phyloP scores from a whole-genome alignment of 768 basidiomycete genomes.

The Leccinum subtestaceum region DNA sequence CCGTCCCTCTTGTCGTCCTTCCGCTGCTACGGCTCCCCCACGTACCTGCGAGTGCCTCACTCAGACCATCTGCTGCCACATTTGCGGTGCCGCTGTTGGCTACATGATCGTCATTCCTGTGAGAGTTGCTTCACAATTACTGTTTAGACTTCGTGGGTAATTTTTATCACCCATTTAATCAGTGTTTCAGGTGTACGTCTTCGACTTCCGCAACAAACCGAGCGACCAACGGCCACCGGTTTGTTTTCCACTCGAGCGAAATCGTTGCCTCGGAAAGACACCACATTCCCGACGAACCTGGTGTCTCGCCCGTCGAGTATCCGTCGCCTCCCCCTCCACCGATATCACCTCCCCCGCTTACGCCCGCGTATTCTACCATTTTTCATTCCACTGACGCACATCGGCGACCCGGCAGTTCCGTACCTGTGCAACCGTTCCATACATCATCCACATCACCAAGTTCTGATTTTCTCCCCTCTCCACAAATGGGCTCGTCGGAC shows the following conservation, averaged over 20 bases:
- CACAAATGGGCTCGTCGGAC: slow-evolving; percentile 24
- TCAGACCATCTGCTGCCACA: slow-evolving; percentile 76
- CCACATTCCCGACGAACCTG: slow-evolving; percentile 62
- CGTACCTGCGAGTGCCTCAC: slow-evolving; percentile 86
- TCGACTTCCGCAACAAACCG: slow-evolving; percentile 65
- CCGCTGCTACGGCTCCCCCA: slow-evolving; percentile 28
- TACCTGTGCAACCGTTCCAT: slow-evolving; percentile 20
- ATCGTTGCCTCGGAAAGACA: slow-evolving; percentile 61
- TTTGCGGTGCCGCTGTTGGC: slow-evolving; percentile 70
- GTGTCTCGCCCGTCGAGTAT: slow-evolving; percentile 49
- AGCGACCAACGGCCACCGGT: slow-evolving; percentile 80
- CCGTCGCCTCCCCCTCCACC: slow-evolving; percentile 31
- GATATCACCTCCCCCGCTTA: slow-evolving; percentile 31
- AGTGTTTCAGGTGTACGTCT: slow-evolving; percentile 72
- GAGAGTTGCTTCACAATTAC: slow-evolving; percentile 14
- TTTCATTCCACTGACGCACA: slow-evolving; percentile 22
- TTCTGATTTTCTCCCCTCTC: slow-evolving; percentile 24
- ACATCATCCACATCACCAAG: slow-evolving; percentile 13
- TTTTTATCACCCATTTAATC: slow-evolving; percentile 10
- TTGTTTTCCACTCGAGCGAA: slow-evolving; percentile 80
- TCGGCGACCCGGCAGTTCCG: slow-evolving; percentile 6
- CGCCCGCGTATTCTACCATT: slow-evolving; percentile 29
- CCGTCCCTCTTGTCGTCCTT: slow-evolving; percentile 38
- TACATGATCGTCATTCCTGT: slow-evolving; percentile 78
- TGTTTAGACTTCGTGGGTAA: slow-evolving; percentile 6